These are phyloP conservation scores for Biscutella laevigata DNA, from an alignment of 441 rosid species.

Conservation along the genomic window DNA sequence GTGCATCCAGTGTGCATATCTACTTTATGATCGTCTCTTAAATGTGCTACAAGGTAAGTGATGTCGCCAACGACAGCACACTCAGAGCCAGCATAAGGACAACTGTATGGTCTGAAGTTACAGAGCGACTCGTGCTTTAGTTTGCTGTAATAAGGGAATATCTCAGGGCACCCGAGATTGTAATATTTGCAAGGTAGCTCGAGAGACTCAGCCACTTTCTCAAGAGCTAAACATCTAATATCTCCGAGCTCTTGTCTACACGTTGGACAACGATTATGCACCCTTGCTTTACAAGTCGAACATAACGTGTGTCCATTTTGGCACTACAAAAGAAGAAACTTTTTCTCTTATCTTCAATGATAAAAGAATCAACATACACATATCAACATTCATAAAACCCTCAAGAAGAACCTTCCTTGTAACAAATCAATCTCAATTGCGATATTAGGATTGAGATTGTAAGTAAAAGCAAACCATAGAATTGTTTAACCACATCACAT, in stretches of 20 bases:
- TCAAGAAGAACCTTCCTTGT: too few species aligned
- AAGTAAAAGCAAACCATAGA: too few species aligned
- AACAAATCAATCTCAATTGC: too few species aligned
- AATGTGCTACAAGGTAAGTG: constrained; percentile 68
- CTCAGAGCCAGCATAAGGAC: constrained; percentile 91
- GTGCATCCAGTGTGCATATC: constrained; percentile 87
- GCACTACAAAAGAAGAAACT: constrained; percentile 41
- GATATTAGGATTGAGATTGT: too few species aligned
- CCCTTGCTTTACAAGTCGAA: constrained; percentile 76
- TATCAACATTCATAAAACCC: too few species aligned
- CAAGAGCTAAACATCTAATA: constrained; percentile 66
- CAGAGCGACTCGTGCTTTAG: constrained; percentile 75
- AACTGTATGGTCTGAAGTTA: constrained; percentile 80
- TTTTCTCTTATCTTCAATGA: too few species aligned
- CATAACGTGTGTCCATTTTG: constrained; percentile 80
- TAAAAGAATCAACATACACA: too few species aligned
- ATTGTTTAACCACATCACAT: too few species aligned
- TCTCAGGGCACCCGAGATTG: constrained; percentile 77
- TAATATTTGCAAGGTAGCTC: constrained; percentile 82
- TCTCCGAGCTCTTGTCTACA: constrained; percentile 70
- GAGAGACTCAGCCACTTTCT: constrained; percentile 85
- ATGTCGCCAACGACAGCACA: constrained; percentile 64
- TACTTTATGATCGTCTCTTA: constrained; percentile 82
- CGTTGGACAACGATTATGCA: constrained; percentile 82
- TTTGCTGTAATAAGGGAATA: constrained; percentile 80